These are phyloP conservation scores for Tagetes patula DNA, from an alignment of 129 eudicot species.

Conservation along the genomic window DNA sequence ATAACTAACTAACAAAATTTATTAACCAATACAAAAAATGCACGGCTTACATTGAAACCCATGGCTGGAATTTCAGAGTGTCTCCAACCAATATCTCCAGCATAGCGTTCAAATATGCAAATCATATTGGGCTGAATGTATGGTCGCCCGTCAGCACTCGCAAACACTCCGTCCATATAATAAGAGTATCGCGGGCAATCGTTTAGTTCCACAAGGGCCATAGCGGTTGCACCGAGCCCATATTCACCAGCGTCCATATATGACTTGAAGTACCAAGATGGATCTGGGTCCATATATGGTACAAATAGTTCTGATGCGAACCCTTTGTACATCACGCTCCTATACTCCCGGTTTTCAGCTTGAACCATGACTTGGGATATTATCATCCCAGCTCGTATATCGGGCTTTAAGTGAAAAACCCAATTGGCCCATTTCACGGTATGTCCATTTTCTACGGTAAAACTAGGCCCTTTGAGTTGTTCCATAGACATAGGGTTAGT, in stretches of 20 bases:
- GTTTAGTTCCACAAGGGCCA: constrained; percentile 48
- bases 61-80: constrained; percentile 43
- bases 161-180: constrained; percentile 58
- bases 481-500: constrained; percentile 64
- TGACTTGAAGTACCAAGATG: constrained; percentile 55
- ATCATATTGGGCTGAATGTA: constrained; percentile 39
- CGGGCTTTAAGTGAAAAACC: constrained; percentile 57
- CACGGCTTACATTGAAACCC: constrained; percentile 40
- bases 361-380: constrained; percentile 47
- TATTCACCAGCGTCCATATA: constrained; percentile 66
- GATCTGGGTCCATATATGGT: constrained; percentile 59
- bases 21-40: background rate
- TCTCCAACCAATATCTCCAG: constrained; percentile 60
- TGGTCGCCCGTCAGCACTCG: constrained; percentile 44
- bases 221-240: constrained; percentile 54
- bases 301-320: constrained; percentile 57
- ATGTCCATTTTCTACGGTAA: constrained; percentile 45
- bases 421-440: constrained; percentile 74
- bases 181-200: constrained; percentile 49
- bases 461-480: constrained; percentile 72
- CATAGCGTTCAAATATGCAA: constrained; percentile 54
- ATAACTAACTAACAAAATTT: too few species aligned
- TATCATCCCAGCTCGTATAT: constrained; percentile 54
- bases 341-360: constrained; percentile 37
- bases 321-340: constrained; percentile 64